Evolutionary conservation across 2,329 filamentous ascomycete genomes (phyloP).

Genomic region (Pestalotiopsis sp.): DNA sequence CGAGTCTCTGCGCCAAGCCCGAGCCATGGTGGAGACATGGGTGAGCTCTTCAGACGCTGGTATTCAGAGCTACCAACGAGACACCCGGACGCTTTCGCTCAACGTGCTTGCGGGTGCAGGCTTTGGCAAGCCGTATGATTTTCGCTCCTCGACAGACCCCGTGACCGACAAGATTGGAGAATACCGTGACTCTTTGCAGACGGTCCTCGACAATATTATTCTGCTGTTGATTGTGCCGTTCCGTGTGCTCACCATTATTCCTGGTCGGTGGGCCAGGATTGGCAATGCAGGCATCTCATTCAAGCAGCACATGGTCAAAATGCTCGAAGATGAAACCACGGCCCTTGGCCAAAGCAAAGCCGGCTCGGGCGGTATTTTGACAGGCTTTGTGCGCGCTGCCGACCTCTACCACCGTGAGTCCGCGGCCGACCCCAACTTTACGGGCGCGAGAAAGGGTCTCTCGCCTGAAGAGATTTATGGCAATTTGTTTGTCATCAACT

Average conservation of each 20-base stretch:
- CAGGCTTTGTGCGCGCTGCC: neutral
- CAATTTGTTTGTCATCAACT: slow-evolving; percentile 32
- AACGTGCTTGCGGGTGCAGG: slow-evolving; percentile 29
- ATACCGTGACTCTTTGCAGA: slow-evolving; percentile 29
- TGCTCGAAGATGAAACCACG: slow-evolving; percentile 24
- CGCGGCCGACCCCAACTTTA: neutral
- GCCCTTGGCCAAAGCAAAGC: slow-evolving; percentile 19
- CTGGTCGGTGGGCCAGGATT: slow-evolving; percentile 11
- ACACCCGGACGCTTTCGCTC: slow-evolving; percentile 28
- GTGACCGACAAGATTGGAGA: neutral
- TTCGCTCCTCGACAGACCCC: slow-evolving; percentile 12
- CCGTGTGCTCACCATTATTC: slow-evolving; percentile 21
- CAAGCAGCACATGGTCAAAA: slow-evolving; percentile 25
- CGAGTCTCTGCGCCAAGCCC: slow-evolving; percentile 26
- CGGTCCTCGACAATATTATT: slow-evolving; percentile 29
- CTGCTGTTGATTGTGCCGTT: slow-evolving; percentile 5
- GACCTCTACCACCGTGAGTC: slow-evolving; percentile 23
- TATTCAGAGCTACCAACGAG: slow-evolving; percentile 17
- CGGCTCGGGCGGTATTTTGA: neutral
- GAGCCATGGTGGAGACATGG: slow-evolving; percentile 26
- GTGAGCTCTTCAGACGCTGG: neutral
- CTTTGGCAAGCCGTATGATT: slow-evolving; percentile 27
- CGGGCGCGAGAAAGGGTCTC: neutral
- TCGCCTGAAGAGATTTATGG: slow-evolving; percentile 20
- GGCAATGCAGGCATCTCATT: slow-evolving; percentile 6